Conservation (phyloP, 1,284 basidiomycete genomes). For the Tylopilus sp. region DNA sequence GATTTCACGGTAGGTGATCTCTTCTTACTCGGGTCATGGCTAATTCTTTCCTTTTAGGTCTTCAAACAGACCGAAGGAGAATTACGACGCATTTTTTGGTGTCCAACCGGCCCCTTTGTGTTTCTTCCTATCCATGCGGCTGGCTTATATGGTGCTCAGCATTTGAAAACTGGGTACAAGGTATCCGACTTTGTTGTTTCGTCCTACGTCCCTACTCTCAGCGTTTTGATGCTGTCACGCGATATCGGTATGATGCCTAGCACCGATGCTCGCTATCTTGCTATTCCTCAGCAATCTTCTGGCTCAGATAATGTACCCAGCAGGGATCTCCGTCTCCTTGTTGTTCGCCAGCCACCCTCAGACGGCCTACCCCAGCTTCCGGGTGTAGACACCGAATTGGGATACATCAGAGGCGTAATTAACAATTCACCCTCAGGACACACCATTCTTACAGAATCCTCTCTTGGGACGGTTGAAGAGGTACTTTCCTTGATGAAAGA, state of each 20-base stretch:
- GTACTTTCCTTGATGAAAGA: not conserved
- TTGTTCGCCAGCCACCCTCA: not conserved
- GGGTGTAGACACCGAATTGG: not conserved
- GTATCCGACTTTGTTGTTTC: not conserved
- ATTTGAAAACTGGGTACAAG: not conserved
- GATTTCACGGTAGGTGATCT: not conserved
- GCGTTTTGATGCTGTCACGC: too few relatives aligned
- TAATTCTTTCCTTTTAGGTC: too few relatives aligned
- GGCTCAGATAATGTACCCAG: too few relatives aligned
- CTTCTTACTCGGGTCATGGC: not conserved
- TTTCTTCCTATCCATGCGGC: too few relatives aligned
- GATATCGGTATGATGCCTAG: too few relatives aligned
- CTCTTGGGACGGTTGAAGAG: not conserved
- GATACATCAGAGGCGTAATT: not conserved
- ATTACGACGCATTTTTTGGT: too few relatives aligned
- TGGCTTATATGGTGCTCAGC: not conserved
- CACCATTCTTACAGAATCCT: not conserved
- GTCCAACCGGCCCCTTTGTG: too few relatives aligned
- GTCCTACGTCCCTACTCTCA: too few relatives aligned
- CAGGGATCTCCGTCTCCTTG: not conserved
- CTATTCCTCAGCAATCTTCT: too few relatives aligned
- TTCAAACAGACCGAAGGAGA: too few relatives aligned
- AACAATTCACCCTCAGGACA: not conserved
- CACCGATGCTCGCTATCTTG: too few relatives aligned
- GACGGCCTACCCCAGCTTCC: not conserved